Conservation (phyloP, 192 early-diverging fungal species). For the Backusella australiensis region DNA sequence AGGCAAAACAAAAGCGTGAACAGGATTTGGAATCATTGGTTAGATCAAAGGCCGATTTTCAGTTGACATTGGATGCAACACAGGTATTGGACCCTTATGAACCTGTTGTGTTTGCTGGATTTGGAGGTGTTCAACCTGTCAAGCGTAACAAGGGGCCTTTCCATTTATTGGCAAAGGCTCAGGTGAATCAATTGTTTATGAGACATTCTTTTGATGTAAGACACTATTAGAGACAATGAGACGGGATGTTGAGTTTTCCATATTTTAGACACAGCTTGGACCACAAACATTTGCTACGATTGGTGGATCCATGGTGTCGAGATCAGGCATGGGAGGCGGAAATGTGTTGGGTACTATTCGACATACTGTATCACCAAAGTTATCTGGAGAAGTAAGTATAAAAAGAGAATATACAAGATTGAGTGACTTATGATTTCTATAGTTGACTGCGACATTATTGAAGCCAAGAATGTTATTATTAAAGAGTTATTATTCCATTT, state of each 20-base stretch:
- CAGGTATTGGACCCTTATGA: slow-evolving; percentile 51
- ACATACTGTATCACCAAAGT: slow-evolving; percentile 68
- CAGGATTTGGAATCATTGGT: slow-evolving; percentile 66
- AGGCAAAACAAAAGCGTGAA: slow-evolving; percentile 55
- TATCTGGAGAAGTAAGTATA: slow-evolving; percentile 66
- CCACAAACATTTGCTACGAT: slow-evolving; percentile 48
- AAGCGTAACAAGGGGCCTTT: slow-evolving; percentile 18
- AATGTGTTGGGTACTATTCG: slow-evolving; percentile 76
- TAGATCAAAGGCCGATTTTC: slow-evolving; percentile 57
- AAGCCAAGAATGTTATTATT: slow-evolving; percentile 27
- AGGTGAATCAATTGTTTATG: slow-evolving; percentile 52
- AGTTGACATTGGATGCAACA: slow-evolving; percentile 49
- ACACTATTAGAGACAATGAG: not conserved
- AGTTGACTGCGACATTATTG: slow-evolving; percentile 27
- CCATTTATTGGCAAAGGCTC: slow-evolving; percentile 31
- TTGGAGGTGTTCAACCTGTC: slow-evolving; percentile 22
- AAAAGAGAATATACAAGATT: not conserved
- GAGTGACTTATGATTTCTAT: not conserved
- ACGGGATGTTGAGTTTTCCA: not conserved
- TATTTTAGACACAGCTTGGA: slow-evolving; percentile 49
- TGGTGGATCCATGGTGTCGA: slow-evolving; percentile 60
- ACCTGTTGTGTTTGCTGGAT: slow-evolving; percentile 36
- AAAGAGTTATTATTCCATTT: slow-evolving; percentile 31
- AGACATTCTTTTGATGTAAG: slow-evolving; percentile 64
- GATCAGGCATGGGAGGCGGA: slow-evolving; percentile 71